Conservation (phyloP, 2,329 filamentous ascomycete species). For the Aspergillus phoenicis region DNA sequence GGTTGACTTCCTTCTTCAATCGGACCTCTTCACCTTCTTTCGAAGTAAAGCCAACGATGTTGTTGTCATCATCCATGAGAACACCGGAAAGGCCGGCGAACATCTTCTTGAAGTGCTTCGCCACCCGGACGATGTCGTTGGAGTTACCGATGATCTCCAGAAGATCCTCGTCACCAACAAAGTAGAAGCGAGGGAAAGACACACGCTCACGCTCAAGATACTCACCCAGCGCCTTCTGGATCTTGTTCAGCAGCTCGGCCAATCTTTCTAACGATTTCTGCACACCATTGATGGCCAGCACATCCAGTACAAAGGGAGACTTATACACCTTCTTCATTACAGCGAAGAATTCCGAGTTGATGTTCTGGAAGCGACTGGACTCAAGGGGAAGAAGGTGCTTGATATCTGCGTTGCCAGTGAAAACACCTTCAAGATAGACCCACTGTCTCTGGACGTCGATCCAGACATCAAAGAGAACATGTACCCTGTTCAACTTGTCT, state of each 20-base stretch:
- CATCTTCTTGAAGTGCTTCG: conserved; percentile 99
- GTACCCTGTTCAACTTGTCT: conserved; percentile 94
- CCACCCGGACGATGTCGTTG: conserved; percentile 92
- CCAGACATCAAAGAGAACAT: conserved; percentile 98
- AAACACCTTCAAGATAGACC: conserved; percentile 99
- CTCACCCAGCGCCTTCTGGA: conserved; percentile 96
- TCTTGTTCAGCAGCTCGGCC: conserved; percentile 97
- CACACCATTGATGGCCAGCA: conserved; percentile 91
- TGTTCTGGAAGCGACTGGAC: conserved; percentile 96
- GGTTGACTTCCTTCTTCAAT: conserved; percentile 86
- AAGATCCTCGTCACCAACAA: conserved; percentile 96
- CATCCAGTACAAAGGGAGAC: conserved; percentile 91
- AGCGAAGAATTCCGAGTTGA: conserved; percentile 98
- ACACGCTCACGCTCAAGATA: conserved; percentile 97
- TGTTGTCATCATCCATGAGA: conserved; percentile 83
- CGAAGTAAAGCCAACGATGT: conserved; percentile 89
- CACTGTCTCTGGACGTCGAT: conserved; percentile 99
- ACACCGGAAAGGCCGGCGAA: conserved; percentile 94
- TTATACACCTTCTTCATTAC: conserved; percentile 99
- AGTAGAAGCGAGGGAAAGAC: conserved; percentile 98
- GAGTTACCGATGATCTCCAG: conserved; percentile 99
- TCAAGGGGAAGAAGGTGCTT: conserved; percentile 96
- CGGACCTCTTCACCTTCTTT: conserved; percentile 90
- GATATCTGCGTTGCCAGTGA: conserved; percentile 98
- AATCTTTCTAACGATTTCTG: conserved; percentile 95